Conservation (phyloP, 2,329 filamentous ascomycete species). For the Trichoderma koningii region DNA sequence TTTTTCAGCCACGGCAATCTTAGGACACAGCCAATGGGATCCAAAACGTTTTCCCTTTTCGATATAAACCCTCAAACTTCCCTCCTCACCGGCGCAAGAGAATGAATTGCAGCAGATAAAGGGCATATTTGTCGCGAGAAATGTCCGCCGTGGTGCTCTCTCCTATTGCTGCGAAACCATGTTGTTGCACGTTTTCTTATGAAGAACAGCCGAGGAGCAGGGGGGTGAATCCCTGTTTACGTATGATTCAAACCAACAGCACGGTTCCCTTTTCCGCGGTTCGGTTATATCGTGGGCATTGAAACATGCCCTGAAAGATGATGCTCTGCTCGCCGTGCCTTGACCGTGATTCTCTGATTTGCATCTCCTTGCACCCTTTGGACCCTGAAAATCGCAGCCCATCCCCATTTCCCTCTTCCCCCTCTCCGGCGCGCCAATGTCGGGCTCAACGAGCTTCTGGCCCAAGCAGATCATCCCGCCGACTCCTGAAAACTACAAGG, state of each 20-base stretch:
- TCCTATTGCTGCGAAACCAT: neutral
- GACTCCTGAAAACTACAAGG: constrained; percentile 21
- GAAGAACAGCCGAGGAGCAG: constrained; percentile 4
- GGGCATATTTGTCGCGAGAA: neutral
- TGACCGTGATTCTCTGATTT: neutral
- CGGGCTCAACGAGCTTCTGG: constrained; percentile 17
- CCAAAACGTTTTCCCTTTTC: too few species aligned
- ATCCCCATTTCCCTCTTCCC: neutral
- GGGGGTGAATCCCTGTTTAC: constrained; percentile 4
- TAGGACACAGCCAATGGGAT: too few species aligned
- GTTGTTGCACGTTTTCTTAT: neutral
- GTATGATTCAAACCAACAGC: constrained; percentile 8
- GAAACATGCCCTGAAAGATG: neutral
- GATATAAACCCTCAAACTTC: too few species aligned
- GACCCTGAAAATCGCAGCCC: constrained; percentile 3
- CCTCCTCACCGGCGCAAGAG: too few species aligned
- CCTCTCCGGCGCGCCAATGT: neutral
- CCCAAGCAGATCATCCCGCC: constrained; percentile 20
- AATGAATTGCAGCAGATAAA: too few species aligned
- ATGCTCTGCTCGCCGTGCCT: neutral
- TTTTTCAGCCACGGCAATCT: too few species aligned
- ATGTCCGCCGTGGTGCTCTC: neutral
- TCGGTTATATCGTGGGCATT: constrained; percentile 17
- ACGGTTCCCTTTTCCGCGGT: constrained; percentile 11
- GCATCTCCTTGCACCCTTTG: neutral